Evolutionary conservation across 805 yeast species (phyloP).

Genomic region (Sugiyamaella floridensis): DNA sequence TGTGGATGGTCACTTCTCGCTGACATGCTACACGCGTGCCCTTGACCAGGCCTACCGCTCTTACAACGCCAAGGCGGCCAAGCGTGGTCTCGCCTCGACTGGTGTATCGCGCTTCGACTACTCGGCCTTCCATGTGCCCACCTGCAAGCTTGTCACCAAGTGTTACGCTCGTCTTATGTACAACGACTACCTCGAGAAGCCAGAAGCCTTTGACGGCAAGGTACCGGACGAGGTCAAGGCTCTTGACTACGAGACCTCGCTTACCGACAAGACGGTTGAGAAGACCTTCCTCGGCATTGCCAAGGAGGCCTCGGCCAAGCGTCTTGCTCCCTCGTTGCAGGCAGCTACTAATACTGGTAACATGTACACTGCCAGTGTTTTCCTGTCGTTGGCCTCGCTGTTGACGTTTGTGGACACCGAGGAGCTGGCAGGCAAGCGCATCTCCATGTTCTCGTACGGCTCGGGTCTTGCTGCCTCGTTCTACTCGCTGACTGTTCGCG

Average conservation of each 20-base stretch:
- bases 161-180: slow-evolving; percentile 86
- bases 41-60: slow-evolving; percentile 77
- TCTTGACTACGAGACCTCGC: slow-evolving; percentile 66
- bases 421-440: slow-evolving; percentile 69
- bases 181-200: slow-evolving; percentile 76
- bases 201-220: slow-evolving; percentile 44
- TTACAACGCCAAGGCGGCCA: slow-evolving; percentile 69
- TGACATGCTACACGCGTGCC: slow-evolving; percentile 90
- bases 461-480: slow-evolving; percentile 94
- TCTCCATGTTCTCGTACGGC: slow-evolving; percentile 94
- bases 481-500: slow-evolving; percentile 70
- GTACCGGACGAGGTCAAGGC: slow-evolving; percentile 49
- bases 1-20: slow-evolving; percentile 95
- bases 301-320: slow-evolving; percentile 57
- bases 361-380: slow-evolving; percentile 93
- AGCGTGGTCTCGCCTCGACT: slow-evolving; percentile 42
- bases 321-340: slow-evolving; percentile 71
- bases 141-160: slow-evolving; percentile 89
- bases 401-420: slow-evolving; percentile 69
- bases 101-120: slow-evolving; percentile 69
- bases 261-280: slow-evolving; percentile 74
- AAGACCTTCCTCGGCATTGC: slow-evolving; percentile 76
- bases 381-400: slow-evolving; percentile 78
- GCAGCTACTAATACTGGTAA: slow-evolving; percentile 97
- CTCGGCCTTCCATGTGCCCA: slow-evolving; percentile 96